Conservation (phyloP, 2,329 filamentous ascomycete species). For the Teratosphaeria viscida region DNA sequence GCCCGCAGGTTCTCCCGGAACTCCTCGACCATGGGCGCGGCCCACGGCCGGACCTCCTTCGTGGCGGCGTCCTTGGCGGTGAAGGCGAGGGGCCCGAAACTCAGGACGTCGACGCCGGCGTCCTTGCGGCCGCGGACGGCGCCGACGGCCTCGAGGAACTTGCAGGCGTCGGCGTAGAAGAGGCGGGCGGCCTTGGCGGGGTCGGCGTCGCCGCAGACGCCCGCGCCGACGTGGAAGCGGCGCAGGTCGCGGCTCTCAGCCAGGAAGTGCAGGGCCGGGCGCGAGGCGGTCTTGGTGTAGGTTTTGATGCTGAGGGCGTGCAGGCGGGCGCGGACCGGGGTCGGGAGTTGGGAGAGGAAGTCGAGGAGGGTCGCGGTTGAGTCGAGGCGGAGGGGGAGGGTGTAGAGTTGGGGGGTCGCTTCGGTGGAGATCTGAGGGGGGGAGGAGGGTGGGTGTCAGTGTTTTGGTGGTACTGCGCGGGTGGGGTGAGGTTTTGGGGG, state of each 20-base stretch:
- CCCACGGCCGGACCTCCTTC: slow-evolving; percentile 11
- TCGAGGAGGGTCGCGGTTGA: slow-evolving; percentile 20
- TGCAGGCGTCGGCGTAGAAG: slow-evolving; percentile 26
- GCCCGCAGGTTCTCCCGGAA: slow-evolving; percentile 17
- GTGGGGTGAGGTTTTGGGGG: neutral
- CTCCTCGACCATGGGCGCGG: slow-evolving; percentile 12
- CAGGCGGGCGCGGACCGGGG: slow-evolving; percentile 13
- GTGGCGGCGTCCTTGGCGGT: slow-evolving; percentile 19
- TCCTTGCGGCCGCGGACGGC: slow-evolving; percentile 13
- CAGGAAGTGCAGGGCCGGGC: slow-evolving; percentile 24
- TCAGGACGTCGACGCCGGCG: slow-evolving; percentile 19
- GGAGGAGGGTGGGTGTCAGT: neutral
- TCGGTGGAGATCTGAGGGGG: slow-evolving; percentile 18
- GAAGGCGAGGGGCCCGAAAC: slow-evolving; percentile 20
- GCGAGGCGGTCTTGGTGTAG: slow-evolving; percentile 22
- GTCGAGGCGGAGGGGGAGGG: slow-evolving; percentile 23
- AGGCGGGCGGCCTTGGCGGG: slow-evolving; percentile 24
- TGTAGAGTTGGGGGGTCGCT: slow-evolving; percentile 23
- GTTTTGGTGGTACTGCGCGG: neutral
- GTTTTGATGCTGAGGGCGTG: slow-evolving; percentile 16
- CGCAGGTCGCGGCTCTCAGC: slow-evolving; percentile 20
- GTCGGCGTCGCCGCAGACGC: slow-evolving; percentile 19
- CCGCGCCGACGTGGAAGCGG: slow-evolving; percentile 19
- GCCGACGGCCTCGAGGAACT: slow-evolving; percentile 19
- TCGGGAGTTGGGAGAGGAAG: slow-evolving; percentile 22